Evolutionary conservation across 2,329 filamentous ascomycete genomes (phyloP).

Genomic region (Decorospora gaudefroyi): DNA sequence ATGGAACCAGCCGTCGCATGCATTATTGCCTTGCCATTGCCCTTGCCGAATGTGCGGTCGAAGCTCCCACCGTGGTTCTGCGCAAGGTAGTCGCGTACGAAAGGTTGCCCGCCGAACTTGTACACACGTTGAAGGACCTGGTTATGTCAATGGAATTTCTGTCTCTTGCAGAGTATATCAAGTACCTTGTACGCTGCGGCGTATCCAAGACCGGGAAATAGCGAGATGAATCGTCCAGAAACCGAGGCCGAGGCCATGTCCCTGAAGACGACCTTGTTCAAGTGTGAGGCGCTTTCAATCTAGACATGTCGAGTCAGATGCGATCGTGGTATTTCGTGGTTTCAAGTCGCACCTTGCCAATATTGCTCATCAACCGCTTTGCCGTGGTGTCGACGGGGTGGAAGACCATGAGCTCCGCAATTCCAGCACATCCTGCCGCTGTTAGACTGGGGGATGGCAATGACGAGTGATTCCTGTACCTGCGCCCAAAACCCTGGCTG

Average conservation of each 20-base stretch:
- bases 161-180: slow-evolving; percentile 9
- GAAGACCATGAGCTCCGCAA: slow-evolving; percentile 90
- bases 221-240: slow-evolving; percentile 82
- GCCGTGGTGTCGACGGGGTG: slow-evolving; percentile 85
- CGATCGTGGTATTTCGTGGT: not conserved
- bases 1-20: slow-evolving; percentile 93
- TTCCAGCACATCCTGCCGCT: slow-evolving; percentile 80
- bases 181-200: slow-evolving; percentile 91
- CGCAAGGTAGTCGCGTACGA: slow-evolving; percentile 86
- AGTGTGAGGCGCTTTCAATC: slow-evolving; percentile 63
- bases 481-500: slow-evolving; percentile 87
- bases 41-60: slow-evolving; percentile 88
- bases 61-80: slow-evolving; percentile 81
- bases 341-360: slow-evolving; percentile 64
- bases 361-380: slow-evolving; percentile 99
- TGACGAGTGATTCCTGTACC: slow-evolving; percentile 60
- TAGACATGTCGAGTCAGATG: slow-evolving; percentile 39
- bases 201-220: slow-evolving; percentile 96
- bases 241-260: slow-evolving; percentile 75
- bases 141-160: slow-evolving; percentile 16
- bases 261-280: slow-evolving; percentile 94
- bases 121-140: slow-evolving; percentile 91
- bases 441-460: slow-evolving; percentile 14
- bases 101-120: slow-evolving; percentile 97
- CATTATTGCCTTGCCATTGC: slow-evolving; percentile 97